Percentiles rank a stretch among this genome's conserved stretches.
These are phyloP conservation scores for Rauvolfia tetraphylla DNA, from an alignment of 257 asterid species.

Conservation along the genomic window DNA sequence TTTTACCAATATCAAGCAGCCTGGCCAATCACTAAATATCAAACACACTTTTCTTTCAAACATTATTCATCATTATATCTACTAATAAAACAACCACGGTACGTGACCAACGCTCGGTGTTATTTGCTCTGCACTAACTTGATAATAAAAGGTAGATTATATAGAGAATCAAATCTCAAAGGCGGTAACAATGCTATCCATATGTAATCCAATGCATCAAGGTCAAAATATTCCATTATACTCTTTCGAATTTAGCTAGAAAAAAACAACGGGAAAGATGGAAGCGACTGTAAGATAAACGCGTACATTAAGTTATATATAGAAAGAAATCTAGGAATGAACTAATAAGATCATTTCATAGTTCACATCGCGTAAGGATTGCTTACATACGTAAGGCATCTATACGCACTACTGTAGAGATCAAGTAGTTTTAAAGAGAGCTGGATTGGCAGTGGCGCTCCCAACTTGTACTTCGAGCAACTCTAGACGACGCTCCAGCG, in stretches of 20 bases:
- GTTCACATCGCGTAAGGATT: background rate
- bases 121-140: background rate
- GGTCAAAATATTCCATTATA: background rate
- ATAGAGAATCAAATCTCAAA: background rate
- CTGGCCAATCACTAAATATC: background rate
- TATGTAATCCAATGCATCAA: background rate
- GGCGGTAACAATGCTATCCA: background rate
- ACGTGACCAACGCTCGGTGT: background rate
- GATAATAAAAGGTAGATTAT: background rate
- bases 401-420: background rate
- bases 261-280: background rate
- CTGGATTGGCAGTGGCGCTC: slow-evolving; percentile 80
- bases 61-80: background rate
- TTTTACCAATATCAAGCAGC: background rate
- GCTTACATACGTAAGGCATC: background rate
- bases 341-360: background rate
- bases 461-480: slow-evolving; percentile 83
- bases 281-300: background rate
- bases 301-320: background rate
- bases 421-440: slow-evolving; percentile 43
- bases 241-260: background rate
- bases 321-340: background rate
- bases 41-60: too few species aligned
- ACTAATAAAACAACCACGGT: background rate
- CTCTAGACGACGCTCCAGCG: slow-evolving; percentile 76